Evolutionary conservation across 805 yeast species (phyloP).

Genomic region (Nakazawaea wickerhamii): DNA sequence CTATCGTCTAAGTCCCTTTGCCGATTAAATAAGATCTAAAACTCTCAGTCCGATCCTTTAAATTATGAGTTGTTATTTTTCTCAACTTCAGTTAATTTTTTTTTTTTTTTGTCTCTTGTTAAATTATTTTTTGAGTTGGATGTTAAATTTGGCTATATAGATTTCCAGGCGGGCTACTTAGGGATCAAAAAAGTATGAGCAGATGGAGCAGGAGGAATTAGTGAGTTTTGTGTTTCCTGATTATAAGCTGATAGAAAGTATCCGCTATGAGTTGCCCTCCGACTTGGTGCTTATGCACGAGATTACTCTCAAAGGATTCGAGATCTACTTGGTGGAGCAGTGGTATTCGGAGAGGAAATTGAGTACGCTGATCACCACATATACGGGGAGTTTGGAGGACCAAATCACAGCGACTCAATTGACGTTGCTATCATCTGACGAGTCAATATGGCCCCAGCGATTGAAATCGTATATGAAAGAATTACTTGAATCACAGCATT

Average conservation of each 20-base stretch:
- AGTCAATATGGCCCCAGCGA: constrained; percentile 41
- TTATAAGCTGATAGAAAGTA: constrained; percentile 43
- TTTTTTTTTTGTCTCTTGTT: constrained; percentile 5
- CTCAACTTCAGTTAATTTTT: not conserved
- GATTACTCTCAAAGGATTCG: constrained; percentile 64
- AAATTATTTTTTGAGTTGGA: constrained; percentile 2
- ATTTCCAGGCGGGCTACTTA: no score
- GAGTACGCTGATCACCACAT: constrained; percentile 69
- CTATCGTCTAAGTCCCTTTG: not conserved
- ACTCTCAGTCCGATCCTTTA: not conserved
- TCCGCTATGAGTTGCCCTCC: constrained; percentile 35
- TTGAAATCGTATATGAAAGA: constrained; percentile 63
- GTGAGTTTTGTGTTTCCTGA: constrained; percentile 47
- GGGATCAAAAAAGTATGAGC: not conserved
- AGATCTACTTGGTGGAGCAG: constrained; percentile 88
- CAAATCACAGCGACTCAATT: constrained; percentile 51
- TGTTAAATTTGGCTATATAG: no score
- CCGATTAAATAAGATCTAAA: no score
- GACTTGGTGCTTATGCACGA: constrained; percentile 39
- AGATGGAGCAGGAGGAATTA: constrained; percentile 3
- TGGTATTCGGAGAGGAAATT: constrained; percentile 77
- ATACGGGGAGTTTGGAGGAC: constrained; percentile 78
- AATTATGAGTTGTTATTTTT: not conserved
- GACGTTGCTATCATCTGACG: constrained; percentile 44
- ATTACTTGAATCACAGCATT: constrained; percentile 50